Evolutionary conservation across 2,329 filamentous ascomycete genomes (phyloP).

Genomic region (Calonectria montana): DNA sequence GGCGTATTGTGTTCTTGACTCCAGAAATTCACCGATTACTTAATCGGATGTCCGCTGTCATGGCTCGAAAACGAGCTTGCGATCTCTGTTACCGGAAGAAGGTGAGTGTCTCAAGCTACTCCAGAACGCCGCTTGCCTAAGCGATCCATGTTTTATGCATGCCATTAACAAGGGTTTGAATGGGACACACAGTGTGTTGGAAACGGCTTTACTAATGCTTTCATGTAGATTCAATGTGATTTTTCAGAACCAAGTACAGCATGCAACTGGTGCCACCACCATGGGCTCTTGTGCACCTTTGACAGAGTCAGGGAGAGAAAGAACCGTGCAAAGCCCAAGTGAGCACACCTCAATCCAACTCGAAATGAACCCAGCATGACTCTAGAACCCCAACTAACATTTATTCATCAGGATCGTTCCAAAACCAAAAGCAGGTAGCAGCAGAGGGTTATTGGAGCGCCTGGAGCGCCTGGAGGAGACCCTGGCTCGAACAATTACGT

Average conservation of each 20-base stretch:
- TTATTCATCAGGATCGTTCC: neutral
- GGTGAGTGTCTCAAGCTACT: neutral
- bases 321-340: neutral
- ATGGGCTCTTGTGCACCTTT: neutral
- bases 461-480: neutral
- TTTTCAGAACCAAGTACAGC: neutral
- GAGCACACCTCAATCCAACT: neutral
- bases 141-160: neutral
- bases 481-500: neutral
- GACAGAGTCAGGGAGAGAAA: neutral
- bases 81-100: neutral
- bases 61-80: conserved; percentile 2
- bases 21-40: neutral
- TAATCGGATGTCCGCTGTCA: neutral
- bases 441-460: neutral
- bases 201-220: neutral
- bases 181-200: neutral
- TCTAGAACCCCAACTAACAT: neutral
- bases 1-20: neutral
- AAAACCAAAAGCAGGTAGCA: neutral
- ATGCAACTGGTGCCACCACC: conserved; percentile 1
- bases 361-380: too few relatives aligned
- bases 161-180: neutral
- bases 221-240: neutral
- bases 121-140: neutral